Percentiles rank a stretch among this genome's conserved stretches.
These are phyloP conservation scores for Penicillium frequentans DNA, from an alignment of 2,329 filamentous ascomycete species.

Conservation along the genomic window DNA sequence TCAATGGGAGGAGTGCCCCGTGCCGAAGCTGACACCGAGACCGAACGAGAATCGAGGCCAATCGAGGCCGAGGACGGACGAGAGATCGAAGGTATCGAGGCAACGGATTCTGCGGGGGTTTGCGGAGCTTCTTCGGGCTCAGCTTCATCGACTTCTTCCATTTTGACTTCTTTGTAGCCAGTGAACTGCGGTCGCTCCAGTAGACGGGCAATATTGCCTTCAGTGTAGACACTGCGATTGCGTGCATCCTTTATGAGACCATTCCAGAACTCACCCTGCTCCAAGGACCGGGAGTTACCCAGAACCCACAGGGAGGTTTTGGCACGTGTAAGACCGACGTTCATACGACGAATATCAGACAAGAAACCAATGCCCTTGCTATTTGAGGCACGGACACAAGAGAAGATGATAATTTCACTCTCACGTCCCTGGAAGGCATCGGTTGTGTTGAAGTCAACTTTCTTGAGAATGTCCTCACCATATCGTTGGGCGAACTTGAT, in stretches of 20 bases:
- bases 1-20: conserved; percentile 25
- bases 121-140: neutral
- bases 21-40: conserved; percentile 27
- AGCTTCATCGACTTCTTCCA: conserved; percentile 36
- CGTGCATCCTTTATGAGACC: conserved; percentile 81
- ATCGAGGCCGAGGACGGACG: conserved; percentile 31
- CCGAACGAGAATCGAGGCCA: conserved; percentile 15
- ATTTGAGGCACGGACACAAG: conserved; percentile 82
- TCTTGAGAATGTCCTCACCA: conserved; percentile 71
- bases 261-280: conserved; percentile 88
- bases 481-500: conserved; percentile 70
- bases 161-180: conserved; percentile 45
- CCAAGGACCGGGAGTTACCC: conserved; percentile 82
- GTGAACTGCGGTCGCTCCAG: conserved; percentile 55
- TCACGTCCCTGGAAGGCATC: conserved; percentile 97
- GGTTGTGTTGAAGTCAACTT: conserved; percentile 96
- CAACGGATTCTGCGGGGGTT: neutral
- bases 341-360: conserved; percentile 98
- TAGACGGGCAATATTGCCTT: conserved; percentile 60
- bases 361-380: conserved; percentile 97
- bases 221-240: conserved; percentile 71
- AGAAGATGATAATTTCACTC: conserved; percentile 98
- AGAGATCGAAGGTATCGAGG: conserved; percentile 28
- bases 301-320: conserved; percentile 97
- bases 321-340: conserved; percentile 93